Conservation (phyloP, 2,329 filamentous ascomycete species). For the Xylariaceae sp. region DNA sequence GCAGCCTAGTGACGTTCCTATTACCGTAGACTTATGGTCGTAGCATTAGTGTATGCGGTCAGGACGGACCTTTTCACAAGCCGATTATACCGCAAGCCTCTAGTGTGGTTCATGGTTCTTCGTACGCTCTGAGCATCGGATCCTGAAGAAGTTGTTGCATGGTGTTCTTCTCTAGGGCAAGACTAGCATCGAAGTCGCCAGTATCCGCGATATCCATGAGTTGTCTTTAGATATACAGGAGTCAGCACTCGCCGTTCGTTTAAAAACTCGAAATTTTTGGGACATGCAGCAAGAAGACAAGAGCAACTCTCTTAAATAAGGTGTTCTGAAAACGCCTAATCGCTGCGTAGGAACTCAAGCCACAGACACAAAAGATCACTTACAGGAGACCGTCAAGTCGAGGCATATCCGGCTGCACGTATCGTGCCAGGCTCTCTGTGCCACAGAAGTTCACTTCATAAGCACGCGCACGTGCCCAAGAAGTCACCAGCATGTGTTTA, state of each 20-base stretch:
- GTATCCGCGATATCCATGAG: conserved; percentile 22
- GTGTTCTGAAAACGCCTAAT: no score
- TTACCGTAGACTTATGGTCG: no score
- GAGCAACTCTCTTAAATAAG: neutral
- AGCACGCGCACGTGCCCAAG: conserved; percentile 47
- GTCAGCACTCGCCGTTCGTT: neutral
- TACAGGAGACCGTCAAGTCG: conserved; percentile 50
- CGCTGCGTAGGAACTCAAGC: no score
- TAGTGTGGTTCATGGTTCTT: no score
- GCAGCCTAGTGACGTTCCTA: no score
- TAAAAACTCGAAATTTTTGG: neutral
- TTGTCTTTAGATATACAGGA: conserved; percentile 1
- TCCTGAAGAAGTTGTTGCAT: conserved; percentile 35
- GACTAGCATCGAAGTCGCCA: conserved; percentile 25
- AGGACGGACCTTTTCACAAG: no score
- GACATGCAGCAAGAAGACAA: neutral
- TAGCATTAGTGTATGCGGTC: no score
- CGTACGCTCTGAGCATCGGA: conserved; percentile 29
- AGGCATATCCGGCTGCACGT: conserved; percentile 51
- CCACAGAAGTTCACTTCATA: conserved; percentile 53
- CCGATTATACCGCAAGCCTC: no score
- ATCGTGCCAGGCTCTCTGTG: conserved; percentile 29
- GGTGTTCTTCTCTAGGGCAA: conserved; percentile 21
- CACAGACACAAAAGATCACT: conserved; percentile 28
- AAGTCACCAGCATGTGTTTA: conserved; percentile 50